Conservation (phyloP, 2,329 filamentous ascomycete species). For the Ceratocystis huliohia region DNA sequence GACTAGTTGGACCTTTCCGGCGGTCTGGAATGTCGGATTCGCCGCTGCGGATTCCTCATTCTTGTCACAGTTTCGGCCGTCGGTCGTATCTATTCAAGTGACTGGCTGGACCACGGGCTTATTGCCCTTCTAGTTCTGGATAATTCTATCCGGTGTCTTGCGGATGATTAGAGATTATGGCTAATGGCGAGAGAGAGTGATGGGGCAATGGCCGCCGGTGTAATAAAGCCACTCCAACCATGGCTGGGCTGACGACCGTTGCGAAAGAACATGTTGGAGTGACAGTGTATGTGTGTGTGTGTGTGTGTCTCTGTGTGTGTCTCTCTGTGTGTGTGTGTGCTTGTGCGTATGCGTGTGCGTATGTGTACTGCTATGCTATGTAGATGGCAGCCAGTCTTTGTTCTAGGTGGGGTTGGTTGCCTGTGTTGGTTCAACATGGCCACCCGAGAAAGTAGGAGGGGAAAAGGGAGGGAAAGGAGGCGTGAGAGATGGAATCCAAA, state of each 20-base stretch:
- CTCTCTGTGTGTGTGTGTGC: neutral
- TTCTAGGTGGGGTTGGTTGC: too few relatives aligned
- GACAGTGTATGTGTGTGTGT: neutral
- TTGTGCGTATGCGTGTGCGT: too few relatives aligned
- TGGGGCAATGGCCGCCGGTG: neutral
- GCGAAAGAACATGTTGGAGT: neutral
- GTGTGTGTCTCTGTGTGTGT: neutral
- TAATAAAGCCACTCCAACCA: neutral
- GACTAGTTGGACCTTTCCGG: neutral
- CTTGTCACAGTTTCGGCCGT: slow-evolving; percentile 1
- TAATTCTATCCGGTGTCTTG: too few relatives aligned
- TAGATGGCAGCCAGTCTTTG: too few relatives aligned
- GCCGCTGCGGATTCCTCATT: slow-evolving; percentile 6
- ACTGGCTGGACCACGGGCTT: neutral
- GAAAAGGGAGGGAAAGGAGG: neutral
- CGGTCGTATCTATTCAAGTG: neutral
- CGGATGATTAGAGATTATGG: too few relatives aligned
- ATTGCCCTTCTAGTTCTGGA: neutral
- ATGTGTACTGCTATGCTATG: too few relatives aligned
- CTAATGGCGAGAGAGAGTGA: neutral
- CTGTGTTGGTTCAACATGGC: neutral
- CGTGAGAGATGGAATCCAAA: neutral
- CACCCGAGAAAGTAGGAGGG: neutral
- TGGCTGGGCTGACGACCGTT: neutral
- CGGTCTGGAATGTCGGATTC: slow-evolving; percentile 7